Conservation (phyloP, 805 yeast species). For the Suhomyces sp. region DNA sequence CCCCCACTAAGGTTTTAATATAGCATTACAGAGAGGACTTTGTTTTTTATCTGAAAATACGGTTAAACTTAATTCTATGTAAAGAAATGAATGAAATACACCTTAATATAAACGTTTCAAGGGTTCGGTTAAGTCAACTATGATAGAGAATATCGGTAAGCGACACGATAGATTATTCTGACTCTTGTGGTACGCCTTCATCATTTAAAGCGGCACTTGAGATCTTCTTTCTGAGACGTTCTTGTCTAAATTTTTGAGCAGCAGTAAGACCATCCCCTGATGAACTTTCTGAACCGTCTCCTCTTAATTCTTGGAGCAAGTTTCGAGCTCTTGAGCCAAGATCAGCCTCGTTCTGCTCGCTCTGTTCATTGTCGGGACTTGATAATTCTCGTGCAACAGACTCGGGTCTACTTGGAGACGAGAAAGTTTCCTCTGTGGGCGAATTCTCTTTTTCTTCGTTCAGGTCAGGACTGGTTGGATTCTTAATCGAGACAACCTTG, state of each 20-base stretch:
- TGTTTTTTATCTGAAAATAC: neutral
- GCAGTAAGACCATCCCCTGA: conserved; percentile 29
- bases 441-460: conserved; percentile 14
- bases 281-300: conserved; percentile 19
- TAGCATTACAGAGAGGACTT: neutral
- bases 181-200: neutral
- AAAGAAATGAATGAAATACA: neutral
- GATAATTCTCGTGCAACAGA: neutral
- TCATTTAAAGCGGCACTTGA: conserved; percentile 6
- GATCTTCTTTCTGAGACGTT: conserved; percentile 30
- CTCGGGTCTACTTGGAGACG: conserved; percentile 1
- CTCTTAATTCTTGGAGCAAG: conserved; percentile 59
- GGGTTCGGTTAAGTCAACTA: neutral
- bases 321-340: conserved; percentile 61
- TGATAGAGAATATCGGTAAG: neutral
- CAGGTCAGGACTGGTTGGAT: neutral
- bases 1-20: conserved; percentile 1
- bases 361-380: conserved; percentile 3
- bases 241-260: conserved; percentile 43
- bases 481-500: neutral
- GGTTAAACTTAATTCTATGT: conserved; percentile 1
- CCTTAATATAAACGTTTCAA: neutral
- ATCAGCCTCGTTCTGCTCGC: conserved; percentile 26
- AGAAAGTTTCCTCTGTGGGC: conserved; percentile 8
- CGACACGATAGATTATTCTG: neutral